Base-by-base conservation (phyloP, 208 protist genomes). In the Kentomonas sorsogonicus region DNA sequence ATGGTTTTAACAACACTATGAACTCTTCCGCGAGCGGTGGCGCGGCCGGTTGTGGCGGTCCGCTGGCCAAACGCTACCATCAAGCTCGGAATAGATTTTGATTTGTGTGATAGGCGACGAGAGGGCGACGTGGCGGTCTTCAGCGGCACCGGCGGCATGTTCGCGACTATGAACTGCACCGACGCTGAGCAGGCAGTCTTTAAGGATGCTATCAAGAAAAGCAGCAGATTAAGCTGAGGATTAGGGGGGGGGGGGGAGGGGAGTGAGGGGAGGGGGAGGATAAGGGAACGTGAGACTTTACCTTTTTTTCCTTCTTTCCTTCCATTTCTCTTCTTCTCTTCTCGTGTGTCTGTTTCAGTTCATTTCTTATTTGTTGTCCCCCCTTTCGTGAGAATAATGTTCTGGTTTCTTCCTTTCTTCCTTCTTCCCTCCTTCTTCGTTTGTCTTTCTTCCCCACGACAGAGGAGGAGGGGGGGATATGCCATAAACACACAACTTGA, bases 51-150 rank as follows among this genome's bases (percentile, higher is more conserved):
- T n/a, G n/a, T n/a, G n/a, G n/a, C n/a, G n/a, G n/a, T n/a, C n/a
- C n/a, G n/a, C n/a, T n/a, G n/a, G n/a, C n/a, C n/a, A n/a, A n/a
- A n/a, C n/a, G n/a, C n/a, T n/a, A n/a, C n/a, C n/a, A n/a, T n/a
- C n/a, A n/a, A n/a, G n/a, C n/a, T n/a, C n/a, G n/a, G n/a, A n/a
- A n/a, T n/a, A n/a, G n/a, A n/a, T n/a, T n/a, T 68, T 86, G 1
- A 88, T 96, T 33, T 45, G 97, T 18, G 69, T 94, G 31, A 85
- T 92, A 11, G 94, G 94, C 10, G 87, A 97, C 50, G 85, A 90
- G 31, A 85, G 52, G 94, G 94, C 22, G 83, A 89, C 31, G 88
- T 97, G 31, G 84, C 83, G 20, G 86, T 96, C 16, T 84, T 95
- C 22, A 48, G 69, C 6, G 60, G 91, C 16, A 53, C 75, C 34